Evolutionary conservation across 805 yeast genomes (phyloP).

Genomic region (Candida glaebosa): DNA sequence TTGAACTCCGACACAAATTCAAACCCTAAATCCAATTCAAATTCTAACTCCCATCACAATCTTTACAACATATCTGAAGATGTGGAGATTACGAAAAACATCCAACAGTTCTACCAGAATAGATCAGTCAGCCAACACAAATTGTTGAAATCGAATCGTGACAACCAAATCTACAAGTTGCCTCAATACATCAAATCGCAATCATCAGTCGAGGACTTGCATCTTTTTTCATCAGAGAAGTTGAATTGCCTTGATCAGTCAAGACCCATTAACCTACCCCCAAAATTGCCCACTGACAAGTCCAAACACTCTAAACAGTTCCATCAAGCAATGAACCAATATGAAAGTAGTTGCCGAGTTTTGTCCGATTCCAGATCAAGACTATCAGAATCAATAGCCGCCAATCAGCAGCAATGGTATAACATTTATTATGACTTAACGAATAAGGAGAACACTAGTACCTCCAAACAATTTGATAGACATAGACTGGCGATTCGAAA

Average conservation of each 20-base stretch:
- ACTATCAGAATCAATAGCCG: slow-evolving; percentile 11
- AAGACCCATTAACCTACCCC: slow-evolving; percentile 72
- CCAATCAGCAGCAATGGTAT: slow-evolving; percentile 27
- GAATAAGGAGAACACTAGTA: slow-evolving; percentile 6
- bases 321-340: slow-evolving; percentile 39
- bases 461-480: slow-evolving; percentile 20
- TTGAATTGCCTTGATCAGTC: slow-evolving; percentile 52
- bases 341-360: slow-evolving; percentile 27
- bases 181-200: slow-evolving; percentile 39
- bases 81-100: slow-evolving; percentile 31
- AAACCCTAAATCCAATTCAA: background rate
- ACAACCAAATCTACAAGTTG: slow-evolving; percentile 30
- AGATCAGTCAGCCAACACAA: slow-evolving; percentile 33
- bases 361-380: slow-evolving; percentile 18
- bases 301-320: slow-evolving; percentile 56
- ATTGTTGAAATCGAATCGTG: slow-evolving; percentile 28
- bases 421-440: slow-evolving; percentile 17
- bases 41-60: background rate
- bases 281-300: slow-evolving; percentile 52
- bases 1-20: slow-evolving; percentile 12
- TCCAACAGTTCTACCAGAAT: slow-evolving; percentile 33
- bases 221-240: slow-evolving; percentile 60
- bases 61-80: slow-evolving; percentile 21
- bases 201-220: slow-evolving; percentile 53
- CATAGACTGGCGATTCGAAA: slow-evolving; percentile 31